phyloP scores from a whole-genome alignment of 441 rosid genomes.

The Aquilaria agallochum region DNA sequence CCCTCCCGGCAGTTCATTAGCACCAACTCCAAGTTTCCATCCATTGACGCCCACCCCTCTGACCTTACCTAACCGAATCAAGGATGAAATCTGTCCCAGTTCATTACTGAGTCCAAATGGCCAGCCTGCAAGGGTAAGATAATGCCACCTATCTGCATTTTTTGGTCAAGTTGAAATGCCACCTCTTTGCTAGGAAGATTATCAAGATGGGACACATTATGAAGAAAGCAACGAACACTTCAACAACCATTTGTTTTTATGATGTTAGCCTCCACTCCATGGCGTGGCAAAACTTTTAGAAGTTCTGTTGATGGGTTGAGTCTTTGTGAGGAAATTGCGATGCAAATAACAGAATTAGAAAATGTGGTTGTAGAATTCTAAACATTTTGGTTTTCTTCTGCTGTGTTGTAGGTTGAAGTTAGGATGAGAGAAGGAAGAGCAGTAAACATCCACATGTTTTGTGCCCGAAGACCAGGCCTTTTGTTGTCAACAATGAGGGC shows the following conservation, averaged over 20 bases:
- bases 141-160: too few relatives aligned
- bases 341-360: neutral
- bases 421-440: constrained; percentile 69
- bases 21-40: constrained; percentile 48
- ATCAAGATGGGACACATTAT: too few relatives aligned
- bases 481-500: constrained; percentile 66
- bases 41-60: constrained; percentile 66
- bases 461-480: constrained; percentile 61
- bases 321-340: neutral
- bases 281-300: too few relatives aligned
- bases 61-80: constrained; percentile 50
- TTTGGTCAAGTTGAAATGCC: too few relatives aligned
- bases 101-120: constrained; percentile 58
- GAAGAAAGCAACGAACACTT: neutral
- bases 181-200: too few relatives aligned
- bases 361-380: neutral
- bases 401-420: constrained; percentile 51
- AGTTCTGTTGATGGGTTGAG: neutral
- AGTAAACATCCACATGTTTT: constrained; percentile 86
- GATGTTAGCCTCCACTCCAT: neutral
- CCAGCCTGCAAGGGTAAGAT: constrained; percentile 61
- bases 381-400: neutral
- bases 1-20: constrained; percentile 41
- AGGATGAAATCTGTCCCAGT: constrained; percentile 57
- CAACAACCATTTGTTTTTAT: neutral